A percentile compares a stretch with the other conserved stretches of the same genome.
Evolutionary conservation across 495 filamentous ascomycete genomes (phyloP).

Genomic region (Neurospora sp.): DNA sequence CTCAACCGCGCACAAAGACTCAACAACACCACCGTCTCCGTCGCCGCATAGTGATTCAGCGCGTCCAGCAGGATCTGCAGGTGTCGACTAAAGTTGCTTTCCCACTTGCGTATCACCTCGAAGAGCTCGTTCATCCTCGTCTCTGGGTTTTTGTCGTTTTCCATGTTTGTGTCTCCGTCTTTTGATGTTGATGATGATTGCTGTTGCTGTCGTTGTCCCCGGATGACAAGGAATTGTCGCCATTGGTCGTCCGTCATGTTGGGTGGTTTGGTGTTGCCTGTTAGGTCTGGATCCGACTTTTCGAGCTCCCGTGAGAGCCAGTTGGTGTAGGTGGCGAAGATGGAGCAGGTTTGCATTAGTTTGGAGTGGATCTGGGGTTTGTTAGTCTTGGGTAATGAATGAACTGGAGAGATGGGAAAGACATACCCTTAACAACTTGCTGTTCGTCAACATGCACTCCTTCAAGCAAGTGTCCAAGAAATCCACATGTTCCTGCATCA

Average conservation of each 20-base stretch:
- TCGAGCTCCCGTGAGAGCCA: slow-evolving; percentile 69
- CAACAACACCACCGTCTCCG: slow-evolving; percentile 88
- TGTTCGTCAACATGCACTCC: slow-evolving; percentile 97
- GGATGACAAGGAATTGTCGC: slow-evolving; percentile 33
- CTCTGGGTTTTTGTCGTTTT: not conserved
- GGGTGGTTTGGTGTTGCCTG: slow-evolving; percentile 37
- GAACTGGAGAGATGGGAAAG: not conserved
- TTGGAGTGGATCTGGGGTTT: slow-evolving; percentile 78
- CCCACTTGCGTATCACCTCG: slow-evolving; percentile 77
- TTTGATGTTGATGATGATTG: not conserved
- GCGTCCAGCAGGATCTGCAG: slow-evolving; percentile 86
- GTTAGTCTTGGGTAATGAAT: not conserved
- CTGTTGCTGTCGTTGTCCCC: slow-evolving; percentile 2
- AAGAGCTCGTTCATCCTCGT: slow-evolving; percentile 57
- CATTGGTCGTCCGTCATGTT: slow-evolving; percentile 47
- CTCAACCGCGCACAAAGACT: slow-evolving; percentile 72
- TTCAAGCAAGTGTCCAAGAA: slow-evolving; percentile 96
- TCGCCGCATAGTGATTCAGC: slow-evolving; percentile 92
- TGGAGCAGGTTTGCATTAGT: slow-evolving; percentile 80
- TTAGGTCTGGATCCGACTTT: slow-evolving; percentile 64
- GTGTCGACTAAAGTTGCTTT: slow-evolving; percentile 83
- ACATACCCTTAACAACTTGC: slow-evolving; percentile 76
- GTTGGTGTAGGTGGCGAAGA: slow-evolving; percentile 80
- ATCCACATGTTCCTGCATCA: slow-evolving; percentile 99
- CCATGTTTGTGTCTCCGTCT: not conserved